Evolutionary conservation across 139 green algal genomes (phyloP).

Genomic region (Micractinium sp.): DNA sequence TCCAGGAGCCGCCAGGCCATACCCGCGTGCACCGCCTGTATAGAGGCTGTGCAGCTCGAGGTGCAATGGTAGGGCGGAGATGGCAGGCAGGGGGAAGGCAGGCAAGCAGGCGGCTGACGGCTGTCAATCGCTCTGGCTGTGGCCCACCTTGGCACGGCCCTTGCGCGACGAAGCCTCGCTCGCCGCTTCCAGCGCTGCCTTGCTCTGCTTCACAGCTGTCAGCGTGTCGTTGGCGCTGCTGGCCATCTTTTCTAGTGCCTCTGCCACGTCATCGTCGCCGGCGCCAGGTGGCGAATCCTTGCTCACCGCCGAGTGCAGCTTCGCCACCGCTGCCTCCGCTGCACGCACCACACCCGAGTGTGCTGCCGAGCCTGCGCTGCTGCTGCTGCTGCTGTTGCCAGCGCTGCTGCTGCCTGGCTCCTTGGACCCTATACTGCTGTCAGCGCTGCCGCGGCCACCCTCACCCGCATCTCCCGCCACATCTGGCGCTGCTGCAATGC

Average conservation of each 20-base stretch:
- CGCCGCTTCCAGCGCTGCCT: slow-evolving; percentile 27
- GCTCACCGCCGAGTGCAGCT: slow-evolving; percentile 10
- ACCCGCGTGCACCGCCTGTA: background rate
- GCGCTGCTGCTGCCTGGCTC: background rate
- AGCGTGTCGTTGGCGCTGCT: slow-evolving; percentile 26
- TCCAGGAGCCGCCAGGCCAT: background rate
- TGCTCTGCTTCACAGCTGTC: slow-evolving; percentile 17
- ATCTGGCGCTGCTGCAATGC: background rate
- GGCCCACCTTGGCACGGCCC: background rate
- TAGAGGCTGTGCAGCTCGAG: background rate
- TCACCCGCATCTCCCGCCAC: no score
- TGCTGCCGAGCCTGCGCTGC: background rate
- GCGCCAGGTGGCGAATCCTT: background rate
- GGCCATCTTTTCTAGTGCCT: slow-evolving; percentile 21
- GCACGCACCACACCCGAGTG: slow-evolving; percentile 3
- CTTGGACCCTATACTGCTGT: background rate
- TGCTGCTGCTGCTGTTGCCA: background rate
- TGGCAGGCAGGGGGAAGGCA: background rate
- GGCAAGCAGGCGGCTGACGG: background rate
- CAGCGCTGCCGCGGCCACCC: no score
- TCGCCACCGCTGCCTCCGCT: slow-evolving; percentile 13
- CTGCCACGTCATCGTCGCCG: background rate
- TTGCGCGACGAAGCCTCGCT: background rate
- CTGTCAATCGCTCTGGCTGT: background rate
- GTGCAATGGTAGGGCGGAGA: background rate